Percentiles rank a stretch among this genome's conserved stretches.
phyloP scores from a whole-genome alignment of 345 rosid species.

The Boechera divaricarpa region DNA sequence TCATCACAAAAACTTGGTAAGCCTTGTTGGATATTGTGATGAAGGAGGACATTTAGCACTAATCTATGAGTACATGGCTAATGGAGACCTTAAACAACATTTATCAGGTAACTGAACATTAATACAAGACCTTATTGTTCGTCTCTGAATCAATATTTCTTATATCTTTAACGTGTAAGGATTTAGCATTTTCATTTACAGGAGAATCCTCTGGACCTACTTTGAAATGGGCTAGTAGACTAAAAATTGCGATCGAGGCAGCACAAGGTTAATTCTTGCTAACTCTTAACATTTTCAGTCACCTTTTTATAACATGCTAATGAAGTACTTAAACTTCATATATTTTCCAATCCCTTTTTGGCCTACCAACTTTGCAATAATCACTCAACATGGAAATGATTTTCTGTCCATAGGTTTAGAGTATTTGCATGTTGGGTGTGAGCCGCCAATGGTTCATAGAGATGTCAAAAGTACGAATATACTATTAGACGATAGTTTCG shows the following conservation, averaged over 20 bases:
- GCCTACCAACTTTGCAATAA: neutral
- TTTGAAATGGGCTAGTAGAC: slow-evolving; percentile 38
- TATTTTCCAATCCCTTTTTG: neutral
- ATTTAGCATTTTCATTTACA: slow-evolving; percentile 21
- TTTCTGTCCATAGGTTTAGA: slow-evolving; percentile 41
- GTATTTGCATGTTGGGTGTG: slow-evolving; percentile 56
- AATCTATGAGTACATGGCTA: slow-evolving; percentile 54
- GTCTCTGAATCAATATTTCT: neutral
- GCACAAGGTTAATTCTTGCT: slow-evolving; percentile 30
- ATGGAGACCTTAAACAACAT: slow-evolving; percentile 43
- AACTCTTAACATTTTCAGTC: neutral
- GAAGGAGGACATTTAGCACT: slow-evolving; percentile 49
- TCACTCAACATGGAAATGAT: neutral
- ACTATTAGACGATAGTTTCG: slow-evolving; percentile 47
- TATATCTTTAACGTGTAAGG: neutral
- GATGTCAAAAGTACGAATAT: slow-evolving; percentile 58
- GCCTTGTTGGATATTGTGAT: slow-evolving; percentile 49
- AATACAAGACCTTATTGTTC: neutral
- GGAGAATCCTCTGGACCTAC: slow-evolving; percentile 19
- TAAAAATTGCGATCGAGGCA: slow-evolving; percentile 31
- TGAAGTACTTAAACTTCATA: neutral
- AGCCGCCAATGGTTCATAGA: slow-evolving; percentile 53
- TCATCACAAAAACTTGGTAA: slow-evolving; percentile 50
- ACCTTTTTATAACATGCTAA: neutral
- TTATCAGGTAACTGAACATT: slow-evolving; percentile 33